A percentile compares a stretch with the other conserved stretches of the same genome.
Evolutionary conservation across 768 basidiomycete genomes (phyloP).

Genomic region (Cystobasidium onofrii): DNA sequence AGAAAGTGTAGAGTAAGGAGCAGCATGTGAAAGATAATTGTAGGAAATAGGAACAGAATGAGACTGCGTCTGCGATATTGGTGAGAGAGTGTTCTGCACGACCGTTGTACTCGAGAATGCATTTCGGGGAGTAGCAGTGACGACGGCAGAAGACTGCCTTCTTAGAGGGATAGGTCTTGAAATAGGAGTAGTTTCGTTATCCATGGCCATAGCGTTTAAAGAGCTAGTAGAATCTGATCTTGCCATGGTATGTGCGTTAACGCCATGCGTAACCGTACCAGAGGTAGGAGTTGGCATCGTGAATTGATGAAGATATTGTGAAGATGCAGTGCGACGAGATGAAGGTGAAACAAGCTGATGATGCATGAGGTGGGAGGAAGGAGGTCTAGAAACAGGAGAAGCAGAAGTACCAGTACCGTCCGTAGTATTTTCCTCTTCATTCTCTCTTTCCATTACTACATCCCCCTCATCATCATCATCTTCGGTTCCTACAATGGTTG

Average conservation of each 20-base stretch:
- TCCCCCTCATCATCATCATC: neutral
- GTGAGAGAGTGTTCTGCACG: neutral
- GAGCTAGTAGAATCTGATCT: neutral
- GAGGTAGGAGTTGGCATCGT: neutral
- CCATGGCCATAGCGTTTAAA: neutral
- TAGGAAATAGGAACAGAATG: neutral
- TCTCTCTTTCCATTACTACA: neutral
- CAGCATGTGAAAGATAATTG: neutral
- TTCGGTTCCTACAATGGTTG: neutral
- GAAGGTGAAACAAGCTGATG: neutral
- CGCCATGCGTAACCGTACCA: too few relatives aligned
- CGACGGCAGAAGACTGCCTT: neutral
- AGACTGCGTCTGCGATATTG: neutral
- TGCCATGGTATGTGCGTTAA: neutral
- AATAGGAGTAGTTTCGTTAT: neutral
- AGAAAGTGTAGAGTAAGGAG: neutral
- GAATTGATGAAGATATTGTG: neutral
- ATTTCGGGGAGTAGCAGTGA: neutral
- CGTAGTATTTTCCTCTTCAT: neutral
- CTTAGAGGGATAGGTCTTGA: neutral
- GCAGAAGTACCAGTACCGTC: slow-evolving; percentile 1
- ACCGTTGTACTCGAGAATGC: neutral
- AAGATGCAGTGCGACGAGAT: neutral
- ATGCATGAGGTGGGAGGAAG: neutral
- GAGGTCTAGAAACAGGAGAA: slow-evolving; percentile 4